These are phyloP conservation scores for Veloporphyrellus conicus DNA, from an alignment of 1,284 basidiomycete genomes.

Conservation along the genomic window DNA sequence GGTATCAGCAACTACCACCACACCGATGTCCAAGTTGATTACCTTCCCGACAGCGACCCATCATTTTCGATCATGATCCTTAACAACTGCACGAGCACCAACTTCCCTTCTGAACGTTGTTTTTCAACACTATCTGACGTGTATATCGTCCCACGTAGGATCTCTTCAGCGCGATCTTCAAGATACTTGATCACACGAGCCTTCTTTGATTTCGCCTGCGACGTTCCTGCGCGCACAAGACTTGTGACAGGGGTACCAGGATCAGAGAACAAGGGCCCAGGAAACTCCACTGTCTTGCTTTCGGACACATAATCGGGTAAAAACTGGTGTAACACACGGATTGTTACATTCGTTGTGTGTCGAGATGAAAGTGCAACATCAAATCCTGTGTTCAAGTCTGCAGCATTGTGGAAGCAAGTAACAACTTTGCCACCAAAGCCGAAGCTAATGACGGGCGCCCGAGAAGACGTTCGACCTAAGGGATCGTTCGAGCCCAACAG, in stretches of 20 bases:
- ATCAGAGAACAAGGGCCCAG: constrained; percentile 83
- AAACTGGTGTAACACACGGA: constrained; percentile 64
- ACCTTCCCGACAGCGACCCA: constrained; percentile 81
- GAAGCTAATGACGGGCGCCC: constrained; percentile 79
- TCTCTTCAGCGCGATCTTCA: constrained; percentile 68
- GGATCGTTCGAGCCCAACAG: constrained; percentile 80
- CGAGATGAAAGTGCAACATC: constrained; percentile 74
- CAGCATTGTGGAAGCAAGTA: constrained; percentile 78
- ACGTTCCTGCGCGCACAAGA: constrained; percentile 61
- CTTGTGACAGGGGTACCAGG: constrained; percentile 62
- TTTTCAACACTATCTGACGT: constrained; percentile 54
- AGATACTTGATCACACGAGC: constrained; percentile 76
- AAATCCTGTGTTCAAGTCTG: constrained; percentile 65
- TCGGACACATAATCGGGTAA: constrained; percentile 67
- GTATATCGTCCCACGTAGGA: constrained; percentile 74
- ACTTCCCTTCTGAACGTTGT: constrained; percentile 68
- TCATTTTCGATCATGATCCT: constrained; percentile 83
- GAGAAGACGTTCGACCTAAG: constrained; percentile 66
- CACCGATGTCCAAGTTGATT: neutral
- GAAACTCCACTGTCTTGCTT: constrained; percentile 57
- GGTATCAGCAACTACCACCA: constrained; percentile 17
- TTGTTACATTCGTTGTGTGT: constrained; percentile 63
- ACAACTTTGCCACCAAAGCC: constrained; percentile 87
- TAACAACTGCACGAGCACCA: constrained; percentile 71
- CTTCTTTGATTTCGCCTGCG: constrained; percentile 79